These are phyloP conservation scores for Cutaneotrichosporon sp. DNA, from an alignment of 1,284 basidiomycete species.

Conservation along the genomic window DNA sequence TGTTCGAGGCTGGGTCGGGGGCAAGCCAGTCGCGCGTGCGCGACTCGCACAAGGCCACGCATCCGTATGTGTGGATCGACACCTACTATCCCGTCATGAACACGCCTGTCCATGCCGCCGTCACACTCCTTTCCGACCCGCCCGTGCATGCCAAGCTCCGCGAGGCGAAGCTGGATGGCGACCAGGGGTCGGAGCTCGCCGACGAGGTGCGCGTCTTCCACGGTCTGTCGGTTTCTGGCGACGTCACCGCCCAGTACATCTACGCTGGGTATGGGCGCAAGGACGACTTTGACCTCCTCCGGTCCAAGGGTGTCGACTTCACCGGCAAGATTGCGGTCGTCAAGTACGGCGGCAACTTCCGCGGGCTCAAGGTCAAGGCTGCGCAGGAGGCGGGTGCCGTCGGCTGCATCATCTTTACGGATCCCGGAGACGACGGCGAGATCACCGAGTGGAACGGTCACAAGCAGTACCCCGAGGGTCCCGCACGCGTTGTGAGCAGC, in stretches of 20 bases:
- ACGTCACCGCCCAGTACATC: conserved; percentile 66
- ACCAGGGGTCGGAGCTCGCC: conserved; percentile 53
- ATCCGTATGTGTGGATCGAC: conserved; percentile 52
- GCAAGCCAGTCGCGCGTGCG: conserved; percentile 44
- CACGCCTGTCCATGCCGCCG: conserved; percentile 62
- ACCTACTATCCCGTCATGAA: conserved; percentile 80
- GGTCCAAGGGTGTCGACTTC: conserved; percentile 66
- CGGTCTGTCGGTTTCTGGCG: conserved; percentile 47
- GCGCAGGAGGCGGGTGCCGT: conserved; percentile 77
- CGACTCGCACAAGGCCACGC: conserved; percentile 1
- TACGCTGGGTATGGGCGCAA: conserved; percentile 81
- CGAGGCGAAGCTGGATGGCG: conserved; percentile 55
- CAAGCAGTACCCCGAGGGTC: conserved; percentile 76
- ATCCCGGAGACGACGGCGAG: conserved; percentile 83
- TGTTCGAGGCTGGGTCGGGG: conserved; percentile 51
- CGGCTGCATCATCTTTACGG: conserved; percentile 73
- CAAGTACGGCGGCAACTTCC: conserved; percentile 77
- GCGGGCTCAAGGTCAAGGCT: conserved; percentile 67
- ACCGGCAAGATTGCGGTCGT: conserved; percentile 79
- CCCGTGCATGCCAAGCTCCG: conserved; percentile 56
- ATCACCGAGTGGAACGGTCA: conserved; percentile 78
- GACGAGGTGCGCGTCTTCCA: conserved; percentile 56
- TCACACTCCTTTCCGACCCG: conserved; percentile 44
- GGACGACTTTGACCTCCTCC: conserved; percentile 71
- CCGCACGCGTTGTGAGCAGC: conserved; percentile 70